These are phyloP conservation scores for Venturia pyrina DNA, from an alignment of 2,329 filamentous ascomycete genomes.

Conservation along the genomic window DNA sequence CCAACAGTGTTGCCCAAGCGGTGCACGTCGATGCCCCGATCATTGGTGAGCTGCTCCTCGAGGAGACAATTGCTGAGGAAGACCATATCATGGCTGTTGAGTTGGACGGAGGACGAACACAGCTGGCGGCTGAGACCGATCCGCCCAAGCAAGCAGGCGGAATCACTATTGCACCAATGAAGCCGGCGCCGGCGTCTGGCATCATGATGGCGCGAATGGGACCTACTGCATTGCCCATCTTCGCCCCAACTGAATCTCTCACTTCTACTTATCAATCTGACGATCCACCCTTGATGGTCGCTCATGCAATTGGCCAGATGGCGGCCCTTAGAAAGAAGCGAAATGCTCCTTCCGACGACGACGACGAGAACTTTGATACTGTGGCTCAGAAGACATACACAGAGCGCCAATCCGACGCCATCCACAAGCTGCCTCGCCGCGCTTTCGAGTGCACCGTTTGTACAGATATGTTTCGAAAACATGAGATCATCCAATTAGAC, in stretches of 20 bases:
- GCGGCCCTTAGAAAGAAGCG: neutral
- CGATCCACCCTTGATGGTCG: neutral
- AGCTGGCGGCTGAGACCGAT: no score
- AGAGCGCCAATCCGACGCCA: neutral
- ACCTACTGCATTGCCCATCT: neutral
- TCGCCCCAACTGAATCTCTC: neutral
- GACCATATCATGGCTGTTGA: neutral
- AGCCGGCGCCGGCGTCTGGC: neutral
- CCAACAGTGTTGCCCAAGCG: neutral
- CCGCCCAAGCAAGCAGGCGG: no score
- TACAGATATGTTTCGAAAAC: neutral
- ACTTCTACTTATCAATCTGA: no score
- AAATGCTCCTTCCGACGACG: neutral
- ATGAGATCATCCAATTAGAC: neutral
- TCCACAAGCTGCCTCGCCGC: neutral
- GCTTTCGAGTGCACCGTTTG: neutral
- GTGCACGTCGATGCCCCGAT: neutral
- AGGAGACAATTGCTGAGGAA: neutral
- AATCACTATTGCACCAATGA: no score
- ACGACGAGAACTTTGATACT: neutral
- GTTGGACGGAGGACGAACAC: neutral
- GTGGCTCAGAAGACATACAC: neutral
- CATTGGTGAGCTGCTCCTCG: neutral
- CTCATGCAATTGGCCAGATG: neutral
- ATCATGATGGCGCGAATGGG: neutral